phyloP scores from a whole-genome alignment of 1,284 basidiomycete genomes.

The Fomitopsis pinicola region DNA sequence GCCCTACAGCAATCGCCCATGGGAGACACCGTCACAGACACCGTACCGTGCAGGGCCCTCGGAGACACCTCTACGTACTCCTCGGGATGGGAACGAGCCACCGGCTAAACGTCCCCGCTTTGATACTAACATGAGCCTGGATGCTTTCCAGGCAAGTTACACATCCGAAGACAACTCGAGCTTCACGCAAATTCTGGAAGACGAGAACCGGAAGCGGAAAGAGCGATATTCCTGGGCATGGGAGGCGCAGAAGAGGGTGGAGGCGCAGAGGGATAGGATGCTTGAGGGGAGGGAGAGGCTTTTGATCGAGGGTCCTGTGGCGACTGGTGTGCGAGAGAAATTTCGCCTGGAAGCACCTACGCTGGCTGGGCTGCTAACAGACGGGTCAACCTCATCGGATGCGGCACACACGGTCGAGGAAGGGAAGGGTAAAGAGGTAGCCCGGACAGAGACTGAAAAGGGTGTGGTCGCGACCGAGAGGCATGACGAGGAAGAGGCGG shows the following conservation, averaged over 20 bases:
- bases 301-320: conserved; percentile 61
- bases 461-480: conserved; percentile 22
- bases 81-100: conserved; percentile 34
- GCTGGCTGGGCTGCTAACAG: conserved; percentile 51
- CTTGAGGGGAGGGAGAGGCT: conserved; percentile 61
- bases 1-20: conserved; percentile 31
- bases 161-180: conserved; percentile 96
- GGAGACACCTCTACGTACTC: conserved; percentile 61
- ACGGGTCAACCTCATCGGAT: conserved; percentile 26
- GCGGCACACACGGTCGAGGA: conserved; percentile 19
- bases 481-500: conserved; percentile 28
- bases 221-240: conserved; percentile 88
- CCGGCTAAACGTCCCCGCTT: conserved; percentile 53
- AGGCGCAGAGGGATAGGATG: conserved; percentile 58
- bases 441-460: conserved; percentile 14
- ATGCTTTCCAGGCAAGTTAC: conserved; percentile 84
- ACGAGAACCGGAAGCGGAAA: conserved; percentile 78
- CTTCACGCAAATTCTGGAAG: conserved; percentile 85
- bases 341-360: conserved; percentile 58
- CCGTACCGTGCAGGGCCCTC: conserved; percentile 57
- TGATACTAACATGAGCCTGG: conserved; percentile 63
- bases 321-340: conserved; percentile 61
- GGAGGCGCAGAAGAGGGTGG: conserved; percentile 81
- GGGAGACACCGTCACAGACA: conserved; percentile 59
- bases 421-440: conserved; percentile 20